phyloP scores from a whole-genome alignment of 331 rosid species.

The Rosa hybrid region DNA sequence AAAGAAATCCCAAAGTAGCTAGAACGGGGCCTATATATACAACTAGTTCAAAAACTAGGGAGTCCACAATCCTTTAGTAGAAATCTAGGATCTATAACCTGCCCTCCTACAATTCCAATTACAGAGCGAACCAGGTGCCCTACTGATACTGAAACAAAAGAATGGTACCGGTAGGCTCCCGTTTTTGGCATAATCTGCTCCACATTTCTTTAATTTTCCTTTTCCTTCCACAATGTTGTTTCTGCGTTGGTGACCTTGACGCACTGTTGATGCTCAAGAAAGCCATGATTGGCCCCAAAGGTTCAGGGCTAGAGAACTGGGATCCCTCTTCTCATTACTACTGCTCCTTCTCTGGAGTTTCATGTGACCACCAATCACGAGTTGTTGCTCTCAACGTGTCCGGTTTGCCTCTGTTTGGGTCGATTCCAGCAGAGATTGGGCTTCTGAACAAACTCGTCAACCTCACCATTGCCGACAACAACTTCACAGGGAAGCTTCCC shows the following conservation, averaged over 20 bases:
- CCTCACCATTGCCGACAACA: conserved; percentile 44
- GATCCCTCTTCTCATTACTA: background rate
- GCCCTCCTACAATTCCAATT: too few species aligned
- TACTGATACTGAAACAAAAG: too few species aligned
- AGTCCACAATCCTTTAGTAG: too few species aligned
- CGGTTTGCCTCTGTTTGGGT: conserved; percentile 42
- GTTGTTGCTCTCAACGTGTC: background rate
- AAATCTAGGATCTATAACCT: too few species aligned
- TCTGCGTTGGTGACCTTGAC: background rate
- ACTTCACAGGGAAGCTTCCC: conserved; percentile 63
- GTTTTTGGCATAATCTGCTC: background rate
- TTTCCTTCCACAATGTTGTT: background rate
- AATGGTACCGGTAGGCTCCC: background rate
- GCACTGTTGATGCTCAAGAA: background rate
- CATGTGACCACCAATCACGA: background rate
- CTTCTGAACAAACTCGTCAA: conserved; percentile 44
- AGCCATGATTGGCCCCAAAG: background rate
- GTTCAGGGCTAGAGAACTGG: background rate
- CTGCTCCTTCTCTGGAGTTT: background rate
- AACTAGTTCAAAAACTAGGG: too few species aligned
- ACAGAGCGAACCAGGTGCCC: too few species aligned
- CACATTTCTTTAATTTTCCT: background rate
- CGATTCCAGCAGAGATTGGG: conserved; percentile 67
- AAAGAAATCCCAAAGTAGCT: too few species aligned
- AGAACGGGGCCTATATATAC: too few species aligned